Base-by-base conservation (phyloP, 2,329 filamentous ascomycete species). In the Exophiala aquamarina region DNA sequence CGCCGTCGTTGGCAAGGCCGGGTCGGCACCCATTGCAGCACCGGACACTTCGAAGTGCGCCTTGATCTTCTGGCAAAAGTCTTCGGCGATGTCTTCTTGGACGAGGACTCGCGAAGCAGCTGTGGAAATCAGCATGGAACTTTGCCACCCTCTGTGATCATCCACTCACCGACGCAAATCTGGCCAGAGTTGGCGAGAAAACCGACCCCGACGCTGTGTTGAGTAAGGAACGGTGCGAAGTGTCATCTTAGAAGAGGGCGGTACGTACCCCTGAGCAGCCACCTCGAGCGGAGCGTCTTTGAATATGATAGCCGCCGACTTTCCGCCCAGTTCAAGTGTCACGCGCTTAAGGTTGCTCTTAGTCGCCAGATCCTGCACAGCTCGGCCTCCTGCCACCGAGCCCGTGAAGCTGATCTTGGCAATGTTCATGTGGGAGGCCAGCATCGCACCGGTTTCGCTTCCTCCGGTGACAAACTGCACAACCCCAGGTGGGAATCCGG, bases 151-250 rank as follows among this genome's bases (percentile, higher is more conserved):
- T n/a, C n/a, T n/a, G n/a, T n/a, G 5, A 81, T 79, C n/a, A n/a
- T n/a, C n/a, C n/a, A 29, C n/a, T n/a, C n/a, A n/a, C n/a, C n/a
- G n/a, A 78, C 67, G 61, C 77, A 81, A 41, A 78, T 68, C 60
- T 83, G 78, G 3, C 79, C 79, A 3, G 72, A 71, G 66, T 82
- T 80, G 47, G 79, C 67, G 64, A 82, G 83, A 72, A 61, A 84
- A 26, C 23, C 23, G 11, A 6, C 23, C 6, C 23, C 23, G 11
- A 6, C 23, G 11, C 23, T 6, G 23, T 11, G 11, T 26, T 26
- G 23, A 26, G 11, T 26, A 11, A n/a, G n/a, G n/a, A n/a, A n/a
- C n/a, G n/a, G n/a, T n/a, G n/a, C n/a, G n/a, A n/a, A n/a, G n/a
- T n/a, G n/a, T n/a, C n/a, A n/a, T n/a, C n/a, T n/a, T n/a, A n/a